Evolutionary conservation across 148 eudicot species (phyloP), one percentile per base, ranked within the genome.

Genomic region (Rhododendron ferrugineum): DNA sequence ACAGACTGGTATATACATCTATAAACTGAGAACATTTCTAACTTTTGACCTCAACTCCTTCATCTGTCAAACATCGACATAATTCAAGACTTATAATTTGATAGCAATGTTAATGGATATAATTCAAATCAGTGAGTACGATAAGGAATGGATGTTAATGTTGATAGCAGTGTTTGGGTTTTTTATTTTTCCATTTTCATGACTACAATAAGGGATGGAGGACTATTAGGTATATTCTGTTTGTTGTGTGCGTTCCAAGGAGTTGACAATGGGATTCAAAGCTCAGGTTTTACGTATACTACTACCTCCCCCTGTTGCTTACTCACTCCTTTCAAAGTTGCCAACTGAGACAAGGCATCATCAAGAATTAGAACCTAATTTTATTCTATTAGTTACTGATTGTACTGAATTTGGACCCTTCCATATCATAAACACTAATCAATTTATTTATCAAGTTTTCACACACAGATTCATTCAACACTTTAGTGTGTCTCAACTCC

Each of bases 271-370:
- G 6, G 75, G 37, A 70, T 70, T 68, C 37, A 70, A 70, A 30
- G 5, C 40, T 32, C 40, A 32, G 75, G 40, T 32, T 70, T 70
- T 32, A 32, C 40, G 1, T 0, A 32, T 70, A 13, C 5, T 70
- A 30, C 75, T 14, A 30, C 75, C 75, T 70, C 75, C 75, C 75
- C 75, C 75, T 70, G 75, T 70, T 70, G 75, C 14, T 70, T 70
- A 70, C 18, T 70, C 16, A 70, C 20, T 70, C 18, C 20, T 1
- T 14, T 32, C 37, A 70, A 5, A 70, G 75, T 70, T 30, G 37
- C 75, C 75, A 32, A 32, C 75, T 30, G 75, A 14, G 20, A 70
- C 22, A 15, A 70, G 75, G 75, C 75, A 6, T 30, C 37, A 30
- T 70, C 9, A 32, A 16, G 13, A 13, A 70, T 28, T 13, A 70